Conservation (phyloP, 164 flowering plant species). For the Akebia trifoliata region DNA sequence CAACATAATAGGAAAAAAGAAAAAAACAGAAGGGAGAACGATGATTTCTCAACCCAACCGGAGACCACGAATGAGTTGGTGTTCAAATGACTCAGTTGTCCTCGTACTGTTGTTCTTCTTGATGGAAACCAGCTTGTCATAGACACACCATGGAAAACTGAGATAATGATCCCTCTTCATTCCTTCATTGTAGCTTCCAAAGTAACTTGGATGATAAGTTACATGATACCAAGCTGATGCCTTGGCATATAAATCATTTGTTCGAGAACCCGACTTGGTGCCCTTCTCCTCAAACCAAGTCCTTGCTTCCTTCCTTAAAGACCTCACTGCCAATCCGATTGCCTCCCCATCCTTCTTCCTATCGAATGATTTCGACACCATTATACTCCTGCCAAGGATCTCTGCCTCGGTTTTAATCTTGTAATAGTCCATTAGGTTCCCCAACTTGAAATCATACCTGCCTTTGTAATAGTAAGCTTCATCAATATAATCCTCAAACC, state of each 20-base stretch:
- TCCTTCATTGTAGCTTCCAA: slow-evolving; percentile 63
- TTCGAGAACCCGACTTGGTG: slow-evolving; percentile 13
- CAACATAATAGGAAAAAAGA: no score
- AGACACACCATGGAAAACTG: slow-evolving; percentile 83
- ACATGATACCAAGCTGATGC: slow-evolving; percentile 93
- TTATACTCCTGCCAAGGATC: slow-evolving; percentile 55
- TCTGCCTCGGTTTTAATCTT: slow-evolving; percentile 73
- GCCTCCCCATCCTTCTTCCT: slow-evolving; percentile 58
- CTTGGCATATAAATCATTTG: slow-evolving; percentile 40
- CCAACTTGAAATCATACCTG: slow-evolving; percentile 61
- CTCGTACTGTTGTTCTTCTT: slow-evolving; percentile 28
- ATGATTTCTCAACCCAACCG: slow-evolving; percentile 9
- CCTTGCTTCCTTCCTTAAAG: slow-evolving; percentile 69
- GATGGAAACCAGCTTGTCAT: slow-evolving; percentile 60
- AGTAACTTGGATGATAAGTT: slow-evolving; percentile 58
- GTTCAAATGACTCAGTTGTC: slow-evolving; percentile 1
- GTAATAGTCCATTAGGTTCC: slow-evolving; percentile 68
- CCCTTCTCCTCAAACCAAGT: slow-evolving; percentile 46
- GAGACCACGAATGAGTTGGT: slow-evolving; percentile 8
- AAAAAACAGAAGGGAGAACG: neutral
- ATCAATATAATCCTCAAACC: slow-evolving; percentile 51
- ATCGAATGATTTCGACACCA: slow-evolving; percentile 50
- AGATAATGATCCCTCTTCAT: slow-evolving; percentile 53
- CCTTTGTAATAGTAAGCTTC: slow-evolving; percentile 59
- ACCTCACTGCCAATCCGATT: slow-evolving; percentile 46